Evolutionary conservation across 169 alveolate genomes (phyloP).

Genomic region (Eimeria nieschulzi): DNA sequence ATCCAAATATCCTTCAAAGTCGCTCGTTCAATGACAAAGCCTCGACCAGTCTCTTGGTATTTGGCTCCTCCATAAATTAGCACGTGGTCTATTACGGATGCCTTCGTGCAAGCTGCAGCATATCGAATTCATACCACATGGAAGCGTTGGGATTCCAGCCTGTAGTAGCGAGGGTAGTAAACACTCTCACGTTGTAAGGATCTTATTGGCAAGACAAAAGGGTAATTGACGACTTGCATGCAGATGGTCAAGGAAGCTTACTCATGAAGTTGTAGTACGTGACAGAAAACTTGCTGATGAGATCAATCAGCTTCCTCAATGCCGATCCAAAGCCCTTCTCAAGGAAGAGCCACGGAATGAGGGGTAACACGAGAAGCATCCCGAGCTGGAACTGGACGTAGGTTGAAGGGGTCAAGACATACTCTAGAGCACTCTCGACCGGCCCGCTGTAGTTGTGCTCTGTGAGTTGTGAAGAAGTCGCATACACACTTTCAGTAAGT

Average conservation of each 20-base stretch:
- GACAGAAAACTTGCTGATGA: conserved; percentile 64
- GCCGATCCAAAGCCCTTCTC: conserved; percentile 72
- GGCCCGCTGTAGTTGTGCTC: conserved; percentile 72
- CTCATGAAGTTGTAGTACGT: conserved; percentile 74
- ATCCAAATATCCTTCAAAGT: conserved; percentile 69
- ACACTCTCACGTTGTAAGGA: not conserved
- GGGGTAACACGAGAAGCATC: conserved; percentile 66
- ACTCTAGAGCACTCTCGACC: conserved; percentile 66
- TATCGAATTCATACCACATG: not conserved
- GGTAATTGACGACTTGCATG: no score
- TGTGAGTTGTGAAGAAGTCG: not conserved
- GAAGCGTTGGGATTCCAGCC: not conserved
- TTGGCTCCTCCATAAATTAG: conserved; percentile 75
- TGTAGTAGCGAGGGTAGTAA: not conserved
- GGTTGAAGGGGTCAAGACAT: conserved; percentile 71
- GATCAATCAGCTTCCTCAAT: conserved; percentile 51
- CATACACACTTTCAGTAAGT: no score
- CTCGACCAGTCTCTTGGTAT: conserved; percentile 75
- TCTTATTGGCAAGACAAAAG: not conserved
- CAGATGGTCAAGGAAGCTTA: not conserved
- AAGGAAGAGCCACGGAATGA: conserved; percentile 67
- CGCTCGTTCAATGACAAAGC: conserved; percentile 68
- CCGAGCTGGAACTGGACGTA: conserved; percentile 76
- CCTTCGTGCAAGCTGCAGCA: conserved; percentile 69
- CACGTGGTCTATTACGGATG: conserved; percentile 69